Evolutionary conservation across 2,329 filamentous ascomycete genomes (phyloP), one percentile per base, ranked within the genome.

Genomic region (Chalaropsis ovoidea): DNA sequence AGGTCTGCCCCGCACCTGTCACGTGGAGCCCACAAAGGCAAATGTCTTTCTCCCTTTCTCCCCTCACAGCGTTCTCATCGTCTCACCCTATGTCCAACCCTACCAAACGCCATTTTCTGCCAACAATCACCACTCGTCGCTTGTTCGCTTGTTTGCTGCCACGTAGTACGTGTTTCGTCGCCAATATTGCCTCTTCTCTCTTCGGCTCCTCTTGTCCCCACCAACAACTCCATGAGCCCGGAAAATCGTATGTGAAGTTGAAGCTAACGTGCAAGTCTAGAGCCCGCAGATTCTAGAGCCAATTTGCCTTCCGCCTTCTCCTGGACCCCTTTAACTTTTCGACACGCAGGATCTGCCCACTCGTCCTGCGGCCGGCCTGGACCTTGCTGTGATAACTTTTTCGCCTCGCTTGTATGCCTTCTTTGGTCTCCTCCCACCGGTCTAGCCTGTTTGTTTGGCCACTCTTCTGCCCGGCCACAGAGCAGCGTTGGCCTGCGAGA

Each of bases 121-220:
- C 22, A 35, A n/a, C 22, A 56, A 56, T 31, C 27, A n/a, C 8
- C 15, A 35, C 27, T n/a, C 31, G 31, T 31, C 31, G 2, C 31
- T 31, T 17, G 11, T 13, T 19, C 15, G 24, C 31, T 31, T 17
- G 11, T 13, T 19, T 11, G 24, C 7, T 39, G 54, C 54, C 27
- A 58, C 54, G 27, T 22, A 22, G 24, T 22, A 49, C 3, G 7
- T n/a, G 27, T 56, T 35, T 8, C 24, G 52, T 8, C 11, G 13
- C 27, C 52, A 56, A 56, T 56, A 22, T 56, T 56, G 17, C 27
- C 27, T 56, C 52, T 56, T 8, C 52, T 35, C 52, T 35, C 52
- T 2, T 3, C n/a, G 7, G 19, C 52, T 56, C 52, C 52, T 56
- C 52, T 35, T 31, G 4, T 56, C 52, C 15, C 52, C 52, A 8